A percentile compares a stretch with the other conserved stretches of the same genome.
Conservation (phyloP, 2,329 filamentous ascomycete species). For the Pleurostoma richardsiae region DNA sequence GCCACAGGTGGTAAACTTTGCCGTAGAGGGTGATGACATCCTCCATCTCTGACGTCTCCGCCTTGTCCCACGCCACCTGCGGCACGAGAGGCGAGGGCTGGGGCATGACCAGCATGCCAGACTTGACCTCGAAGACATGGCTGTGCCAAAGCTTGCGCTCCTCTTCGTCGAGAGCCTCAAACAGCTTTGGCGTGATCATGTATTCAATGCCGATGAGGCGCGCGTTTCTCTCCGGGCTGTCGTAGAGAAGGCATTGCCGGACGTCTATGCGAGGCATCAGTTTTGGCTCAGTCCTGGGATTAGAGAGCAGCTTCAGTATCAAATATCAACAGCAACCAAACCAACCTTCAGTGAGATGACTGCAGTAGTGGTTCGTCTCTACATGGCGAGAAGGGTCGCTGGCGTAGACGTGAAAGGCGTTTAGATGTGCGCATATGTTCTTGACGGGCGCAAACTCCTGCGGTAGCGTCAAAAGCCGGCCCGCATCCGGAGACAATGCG, state of each 20-base stretch:
- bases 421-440: conserved; percentile 75
- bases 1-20: conserved; percentile 84
- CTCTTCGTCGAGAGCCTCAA: conserved; percentile 55
- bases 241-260: conserved; percentile 82
- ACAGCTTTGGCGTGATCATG: conserved; percentile 72
- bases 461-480: neutral
- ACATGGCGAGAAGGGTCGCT: conserved; percentile 63
- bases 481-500: neutral
- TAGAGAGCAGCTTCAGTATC: too few relatives aligned
- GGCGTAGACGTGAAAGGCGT: conserved; percentile 84
- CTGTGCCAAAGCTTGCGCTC: conserved; percentile 79
- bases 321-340: too few relatives aligned
- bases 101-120: conserved; percentile 76
- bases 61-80: conserved; percentile 62
- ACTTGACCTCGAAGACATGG: conserved; percentile 70
- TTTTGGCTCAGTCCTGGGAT: conserved; percentile 3
- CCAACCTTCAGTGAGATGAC: conserved; percentile 61
- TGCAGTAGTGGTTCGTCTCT: conserved; percentile 82
- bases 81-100: conserved; percentile 48
- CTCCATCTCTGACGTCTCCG: conserved; percentile 78
- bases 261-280: conserved; percentile 48
- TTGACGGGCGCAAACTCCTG: conserved; percentile 67
- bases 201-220: conserved; percentile 82
- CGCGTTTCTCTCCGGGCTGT: conserved; percentile 60
- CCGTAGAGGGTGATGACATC: conserved; percentile 71